Evolutionary conservation across 345 rosid species (phyloP), one percentile per base, ranked within the genome.

Genomic region (Aquilaria sinensis): DNA sequence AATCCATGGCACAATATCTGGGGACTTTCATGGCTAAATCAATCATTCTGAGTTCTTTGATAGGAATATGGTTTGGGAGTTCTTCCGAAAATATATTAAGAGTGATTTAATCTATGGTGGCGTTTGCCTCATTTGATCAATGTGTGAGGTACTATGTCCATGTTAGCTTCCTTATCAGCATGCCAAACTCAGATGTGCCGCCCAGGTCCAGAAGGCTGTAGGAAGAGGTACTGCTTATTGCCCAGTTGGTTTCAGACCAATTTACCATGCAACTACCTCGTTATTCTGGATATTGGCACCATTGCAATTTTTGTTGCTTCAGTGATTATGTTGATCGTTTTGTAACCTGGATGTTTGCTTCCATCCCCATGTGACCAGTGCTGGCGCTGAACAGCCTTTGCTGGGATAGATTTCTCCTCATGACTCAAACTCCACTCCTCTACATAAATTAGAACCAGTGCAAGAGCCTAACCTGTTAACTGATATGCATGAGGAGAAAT

Each of bases 281-380:
- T 59, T 79, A 30, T 48, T 79, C 8, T 73, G 74, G 77, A 43
- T 75, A 33, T 78, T 78, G 10, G 79, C 77, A 51, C 77, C 82
- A 2, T 63, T 69, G 32, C 66, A 4, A 67, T 75, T 70, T 75
- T 78, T 64, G 69, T 41, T 57, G 63, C 73, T 45, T 75, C 75
- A 0, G 63, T 72, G 54, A 47, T 54, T 23, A 69, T 64, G 70
- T 77, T 61, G 47, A 4, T 60, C 41, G 32, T 61, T 67, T 45
- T 75, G 69, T 61, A 72, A 23, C 23, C 23, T 23, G 23, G 43
- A 50, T 34, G 10, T 16, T 57, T 46, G 53, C 43, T 32, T 45
- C n/a, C 41, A 45, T 14, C 14, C 14, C 16, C 56, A 30, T 46
- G 41, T 12, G n/a, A 31, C 50, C 57, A 37, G 14, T 72, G 51